Conservation (phyloP, 2,329 filamentous ascomycete species). For the Chrysoporthe deuterocubensis region DNA sequence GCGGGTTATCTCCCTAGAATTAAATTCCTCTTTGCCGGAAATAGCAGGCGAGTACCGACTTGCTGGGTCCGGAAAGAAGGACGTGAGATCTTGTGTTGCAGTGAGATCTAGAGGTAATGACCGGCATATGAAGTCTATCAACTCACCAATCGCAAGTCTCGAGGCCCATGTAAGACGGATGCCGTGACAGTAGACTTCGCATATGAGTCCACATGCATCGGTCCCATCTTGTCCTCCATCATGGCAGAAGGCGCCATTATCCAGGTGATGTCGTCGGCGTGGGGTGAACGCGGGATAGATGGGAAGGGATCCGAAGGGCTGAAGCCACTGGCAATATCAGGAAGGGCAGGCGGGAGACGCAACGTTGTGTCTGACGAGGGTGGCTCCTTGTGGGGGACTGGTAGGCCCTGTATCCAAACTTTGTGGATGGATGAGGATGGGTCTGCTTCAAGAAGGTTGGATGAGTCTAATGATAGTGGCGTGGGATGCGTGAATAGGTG, state of each 20-base stretch:
- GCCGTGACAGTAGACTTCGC: conserved; percentile 53
- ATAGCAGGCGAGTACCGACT: conserved; percentile 19
- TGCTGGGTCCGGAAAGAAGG: conserved; percentile 7
- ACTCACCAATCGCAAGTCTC: conserved; percentile 61
- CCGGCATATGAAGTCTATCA: conserved; percentile 5
- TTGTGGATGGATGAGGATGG: conserved; percentile 7
- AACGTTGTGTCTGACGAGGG: conserved; percentile 8
- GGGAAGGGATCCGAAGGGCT: conserved; percentile 29
- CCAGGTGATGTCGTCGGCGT: conserved; percentile 37
- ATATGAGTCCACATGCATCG: conserved; percentile 48
- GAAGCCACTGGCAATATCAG: conserved; percentile 20
- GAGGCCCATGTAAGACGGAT: conserved; percentile 61
- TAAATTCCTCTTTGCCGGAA: conserved; percentile 11
- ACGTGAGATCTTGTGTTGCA: conserved; percentile 38
- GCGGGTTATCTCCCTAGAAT: conserved; percentile 20
- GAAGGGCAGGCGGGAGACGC: conserved; percentile 11
- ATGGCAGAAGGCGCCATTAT: conserved; percentile 57
- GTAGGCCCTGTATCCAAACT: conserved; percentile 7
- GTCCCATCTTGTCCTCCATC: conserved; percentile 42
- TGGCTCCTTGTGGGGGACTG: conserved; percentile 20
- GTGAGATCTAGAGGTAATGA: conserved; percentile 30
- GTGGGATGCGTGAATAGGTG: conserved; percentile 5
- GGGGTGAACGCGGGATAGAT: conserved; percentile 41
- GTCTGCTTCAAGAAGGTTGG: conserved; percentile 18
- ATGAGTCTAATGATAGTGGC: conserved; percentile 12